A percentile compares a stretch with the other conserved stretches of the same genome.
These are phyloP conservation scores for Globisporangium radiosum DNA, from an alignment of 352 stramenopile genomes.

Conservation along the genomic window DNA sequence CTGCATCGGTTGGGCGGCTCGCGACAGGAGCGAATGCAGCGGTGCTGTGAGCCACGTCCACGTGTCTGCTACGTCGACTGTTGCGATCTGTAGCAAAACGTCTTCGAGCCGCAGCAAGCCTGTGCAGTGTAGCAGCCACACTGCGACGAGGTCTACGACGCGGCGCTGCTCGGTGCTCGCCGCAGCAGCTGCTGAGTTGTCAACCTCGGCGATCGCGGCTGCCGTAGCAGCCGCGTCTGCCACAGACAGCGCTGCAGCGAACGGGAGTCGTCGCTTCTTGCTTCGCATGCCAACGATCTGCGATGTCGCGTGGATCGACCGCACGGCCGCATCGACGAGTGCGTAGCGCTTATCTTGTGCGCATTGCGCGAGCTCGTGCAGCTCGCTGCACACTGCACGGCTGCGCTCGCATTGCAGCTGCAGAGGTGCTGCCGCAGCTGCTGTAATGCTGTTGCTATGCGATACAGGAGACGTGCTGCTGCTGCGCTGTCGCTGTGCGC, in stretches of 20 bases:
- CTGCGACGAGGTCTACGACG: conserved; percentile 4
- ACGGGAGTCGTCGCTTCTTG: conserved; percentile 4
- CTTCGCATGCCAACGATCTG: background rate
- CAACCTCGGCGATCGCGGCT: background rate
- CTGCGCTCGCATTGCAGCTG: background rate
- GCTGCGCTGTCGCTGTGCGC: background rate
- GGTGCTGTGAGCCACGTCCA: conserved; percentile 6
- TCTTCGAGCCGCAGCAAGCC: conserved; percentile 20
- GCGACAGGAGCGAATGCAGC: background rate
- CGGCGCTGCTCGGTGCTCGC: background rate
- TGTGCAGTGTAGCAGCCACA: conserved; percentile 12
- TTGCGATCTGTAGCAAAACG: conserved; percentile 5
- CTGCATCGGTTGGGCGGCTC: background rate
- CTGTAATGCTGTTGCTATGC: background rate
- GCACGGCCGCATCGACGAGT: conserved; percentile 5
- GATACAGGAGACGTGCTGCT: background rate
- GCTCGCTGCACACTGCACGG: background rate
- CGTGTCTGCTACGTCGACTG: background rate
- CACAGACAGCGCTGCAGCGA: background rate
- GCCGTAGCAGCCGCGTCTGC: background rate
- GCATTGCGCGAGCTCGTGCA: background rate
- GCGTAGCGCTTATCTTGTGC: background rate
- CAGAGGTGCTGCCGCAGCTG: too few relatives aligned
- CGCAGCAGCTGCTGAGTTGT: background rate
- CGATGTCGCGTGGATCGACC: conserved; percentile 1